These are phyloP conservation scores for Cryptosporidium baileyi DNA, from an alignment of 169 alveolate species.

Conservation along the genomic window DNA sequence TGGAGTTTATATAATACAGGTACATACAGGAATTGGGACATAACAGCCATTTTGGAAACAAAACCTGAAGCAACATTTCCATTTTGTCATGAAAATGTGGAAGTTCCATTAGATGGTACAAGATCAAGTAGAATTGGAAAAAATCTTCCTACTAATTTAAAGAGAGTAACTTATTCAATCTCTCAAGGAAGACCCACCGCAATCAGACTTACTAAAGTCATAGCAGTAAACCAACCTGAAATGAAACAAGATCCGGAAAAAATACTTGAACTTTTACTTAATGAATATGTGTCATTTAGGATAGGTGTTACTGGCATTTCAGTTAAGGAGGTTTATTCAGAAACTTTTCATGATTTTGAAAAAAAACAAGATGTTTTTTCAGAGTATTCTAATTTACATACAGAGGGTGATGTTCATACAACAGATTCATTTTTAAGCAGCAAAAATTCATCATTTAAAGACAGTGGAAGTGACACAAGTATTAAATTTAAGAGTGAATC, in stretches of 20 bases:
- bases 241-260: slow-evolving; percentile 36
- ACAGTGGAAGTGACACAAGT: neutral
- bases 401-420: neutral
- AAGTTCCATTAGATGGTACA: slow-evolving; percentile 36
- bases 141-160: slow-evolving; percentile 26
- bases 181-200: slow-evolving; percentile 43
- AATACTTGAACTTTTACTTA: neutral
- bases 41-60: slow-evolving; percentile 48
- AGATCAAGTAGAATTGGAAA: slow-evolving; percentile 25
- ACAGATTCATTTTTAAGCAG: neutral
- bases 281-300: slow-evolving; percentile 24
- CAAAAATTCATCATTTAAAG: neutral
- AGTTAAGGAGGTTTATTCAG: slow-evolving; percentile 17
- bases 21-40: slow-evolving; percentile 57
- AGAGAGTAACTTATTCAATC: slow-evolving; percentile 10
- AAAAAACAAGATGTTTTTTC: neutral
- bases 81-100: slow-evolving; percentile 37
- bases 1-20: slow-evolving; percentile 60
- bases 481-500: neutral
- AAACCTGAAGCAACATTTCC: slow-evolving; percentile 67
- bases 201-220: slow-evolving; percentile 20
- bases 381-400: neutral
- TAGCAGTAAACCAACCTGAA: slow-evolving; percentile 65
- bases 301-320: neutral
- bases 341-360: slow-evolving; percentile 6